Evolutionary conservation across 73 alveolate genomes (phyloP).

Genomic region (Diophrys appendiculata): DNA sequence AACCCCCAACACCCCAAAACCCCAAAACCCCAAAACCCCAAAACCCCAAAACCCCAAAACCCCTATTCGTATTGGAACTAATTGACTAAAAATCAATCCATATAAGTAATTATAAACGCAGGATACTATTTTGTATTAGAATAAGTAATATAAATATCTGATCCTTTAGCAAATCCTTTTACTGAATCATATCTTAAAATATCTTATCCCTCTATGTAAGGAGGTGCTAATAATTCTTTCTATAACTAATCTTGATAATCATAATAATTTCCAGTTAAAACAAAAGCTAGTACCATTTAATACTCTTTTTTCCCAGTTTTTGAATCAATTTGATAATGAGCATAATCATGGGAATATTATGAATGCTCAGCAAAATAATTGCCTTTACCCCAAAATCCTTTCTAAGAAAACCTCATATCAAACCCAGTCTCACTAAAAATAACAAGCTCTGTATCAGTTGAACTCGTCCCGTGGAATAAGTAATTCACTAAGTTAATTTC

Average conservation of each 20-base stretch:
- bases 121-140: conserved; percentile 11
- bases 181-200: conserved; percentile 18
- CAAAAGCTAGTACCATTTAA: conserved; percentile 34
- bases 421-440: conserved; percentile 42
- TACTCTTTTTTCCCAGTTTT: neutral
- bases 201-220: neutral
- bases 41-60: too few relatives aligned
- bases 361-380: conserved; percentile 57
- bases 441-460: conserved; percentile 29
- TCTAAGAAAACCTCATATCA: conserved; percentile 46
- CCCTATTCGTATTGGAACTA: too few relatives aligned
- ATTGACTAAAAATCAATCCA: too few relatives aligned
- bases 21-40: too few relatives aligned
- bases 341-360: conserved; percentile 20
- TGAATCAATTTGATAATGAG: neutral
- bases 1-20: too few relatives aligned
- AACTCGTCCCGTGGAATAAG: conserved; percentile 56
- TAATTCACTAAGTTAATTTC: too few relatives aligned
- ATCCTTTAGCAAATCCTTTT: neutral
- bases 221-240: neutral
- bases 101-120: conserved; percentile 1
- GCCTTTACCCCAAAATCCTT: conserved; percentile 53
- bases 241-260: neutral
- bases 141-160: conserved; percentile 6
- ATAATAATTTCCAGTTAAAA: conserved; percentile 26